A percentile compares a stretch with the other conserved stretches of the same genome.
Conservation (phyloP, 257 asterid species). For the Coffea eugenioides region DNA sequence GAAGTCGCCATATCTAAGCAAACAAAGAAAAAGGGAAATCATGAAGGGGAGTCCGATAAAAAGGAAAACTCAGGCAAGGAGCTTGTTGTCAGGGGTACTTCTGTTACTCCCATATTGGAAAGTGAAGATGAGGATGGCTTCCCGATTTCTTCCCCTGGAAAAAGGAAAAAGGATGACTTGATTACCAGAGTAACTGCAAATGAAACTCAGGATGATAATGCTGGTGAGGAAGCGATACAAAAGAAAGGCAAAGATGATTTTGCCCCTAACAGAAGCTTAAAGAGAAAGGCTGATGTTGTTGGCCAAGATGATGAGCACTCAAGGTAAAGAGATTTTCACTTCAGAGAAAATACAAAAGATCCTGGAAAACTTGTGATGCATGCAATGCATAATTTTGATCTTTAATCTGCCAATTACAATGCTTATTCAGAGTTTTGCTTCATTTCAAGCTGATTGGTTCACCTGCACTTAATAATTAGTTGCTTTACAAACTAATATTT, state of each 20-base stretch:
- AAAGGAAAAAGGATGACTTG: slow-evolving; percentile 26
- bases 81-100: slow-evolving; percentile 46
- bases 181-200: slow-evolving; percentile 25
- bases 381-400: background rate
- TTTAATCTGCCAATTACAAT: background rate
- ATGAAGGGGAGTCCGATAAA: slow-evolving; percentile 28
- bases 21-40: slow-evolving; percentile 55
- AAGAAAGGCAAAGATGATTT: slow-evolving; percentile 35
- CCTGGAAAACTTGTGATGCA: background rate
- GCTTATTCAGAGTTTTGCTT: background rate
- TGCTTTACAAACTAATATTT: background rate
- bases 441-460: background rate
- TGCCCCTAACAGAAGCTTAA: slow-evolving; percentile 36
- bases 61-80: slow-evolving; percentile 40
- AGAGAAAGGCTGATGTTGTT: slow-evolving; percentile 54
- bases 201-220: slow-evolving; percentile 23
- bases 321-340: slow-evolving; percentile 39
- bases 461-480: background rate
- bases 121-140: slow-evolving; percentile 98
- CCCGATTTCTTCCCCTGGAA: slow-evolving; percentile 46
- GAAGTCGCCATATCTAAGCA: slow-evolving; percentile 41
- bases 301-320: slow-evolving; percentile 39
- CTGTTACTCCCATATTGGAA: slow-evolving; percentile 44
- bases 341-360: background rate
- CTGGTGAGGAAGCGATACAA: slow-evolving; percentile 31